phyloP scores from a whole-genome alignment of 306 rosid genomes.

The Dryas drummondii region DNA sequence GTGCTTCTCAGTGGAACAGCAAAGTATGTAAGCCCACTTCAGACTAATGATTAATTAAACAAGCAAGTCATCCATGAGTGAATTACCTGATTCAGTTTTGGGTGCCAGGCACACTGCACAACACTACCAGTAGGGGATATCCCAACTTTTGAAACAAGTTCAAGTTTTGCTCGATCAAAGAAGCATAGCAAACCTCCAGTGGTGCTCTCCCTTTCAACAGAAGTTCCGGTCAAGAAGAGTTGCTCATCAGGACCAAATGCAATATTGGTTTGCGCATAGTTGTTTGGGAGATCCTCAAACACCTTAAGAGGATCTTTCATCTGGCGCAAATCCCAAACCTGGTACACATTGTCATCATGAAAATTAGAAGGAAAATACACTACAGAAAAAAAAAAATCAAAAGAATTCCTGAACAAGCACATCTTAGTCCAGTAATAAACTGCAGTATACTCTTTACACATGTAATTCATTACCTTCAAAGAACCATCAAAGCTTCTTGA shows the following conservation, averaged over 20 bases:
- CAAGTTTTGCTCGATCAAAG: conserved; percentile 70
- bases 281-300: conserved; percentile 77
- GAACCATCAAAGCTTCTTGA: conserved; percentile 88
- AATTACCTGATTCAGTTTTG: conserved; percentile 87
- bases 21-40: not conserved
- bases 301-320: conserved; percentile 67
- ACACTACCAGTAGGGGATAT: conserved; percentile 84
- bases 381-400: not conserved
- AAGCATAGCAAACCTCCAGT: conserved; percentile 86
- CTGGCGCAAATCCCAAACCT: conserved; percentile 98
- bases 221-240: conserved; percentile 89
- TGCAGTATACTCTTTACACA: conserved; percentile 28
- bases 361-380: conserved; percentile 19
- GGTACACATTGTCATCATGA: conserved; percentile 17
- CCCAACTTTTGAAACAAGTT: conserved; percentile 88
- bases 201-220: conserved; percentile 78
- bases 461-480: conserved; percentile 56
- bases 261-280: conserved; percentile 88
- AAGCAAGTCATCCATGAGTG: conserved; percentile 11
- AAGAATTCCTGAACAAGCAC: not conserved
- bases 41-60: conserved; percentile 13
- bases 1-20: not conserved
- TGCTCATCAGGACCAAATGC: conserved; percentile 89
- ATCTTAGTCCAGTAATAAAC: conserved; percentile 7
- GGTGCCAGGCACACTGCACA: conserved; percentile 92